Evolutionary conservation across 352 stramenopile genomes (phyloP), one percentile per base, ranked within the genome.

Genomic region (Elongisporangium undulatum): DNA sequence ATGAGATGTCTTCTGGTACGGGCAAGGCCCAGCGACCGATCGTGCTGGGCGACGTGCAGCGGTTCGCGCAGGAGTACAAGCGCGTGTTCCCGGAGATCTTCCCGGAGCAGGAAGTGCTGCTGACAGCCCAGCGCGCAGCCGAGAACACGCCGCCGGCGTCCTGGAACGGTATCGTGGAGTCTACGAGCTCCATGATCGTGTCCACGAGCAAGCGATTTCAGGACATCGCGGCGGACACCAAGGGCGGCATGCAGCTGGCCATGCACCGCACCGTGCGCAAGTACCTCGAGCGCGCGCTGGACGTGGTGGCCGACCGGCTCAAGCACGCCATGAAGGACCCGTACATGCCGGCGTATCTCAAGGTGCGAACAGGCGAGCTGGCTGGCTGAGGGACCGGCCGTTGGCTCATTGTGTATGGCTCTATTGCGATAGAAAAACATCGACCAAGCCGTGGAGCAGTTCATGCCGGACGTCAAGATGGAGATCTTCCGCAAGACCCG

Each of bases 381-480:
- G 34, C 34, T 45, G 34, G 10, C 29, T 9, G 29, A 39, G 10
- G 49, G 10, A 22, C n/a, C 22, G 16, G 21, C 50, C 13, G 41
- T 51, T 64, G 22, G n/a, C 54, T 58, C 21, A 23, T 2, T 24
- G 38, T 1, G 29, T 53, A 24, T 45, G 59, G 22, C 4, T 63
- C 9, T 4, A 58, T 17, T 66, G 26, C 16, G 71, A 1, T 49
- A 83, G 75, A 76, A 63, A 48, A 92, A 94, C 59, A 94, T 95
- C 59, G 87, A 96, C 55, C 67, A 88, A 34, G 81, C 80, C 21
- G 87, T 96, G 29, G 80, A 94, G 50, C 82, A 92, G 61, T 92
- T 96, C 59, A 91, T 96, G 71, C 85, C 85, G 3, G 87, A 96
- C 57, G 84, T 96, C 51, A 95, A 96, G 57, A 80, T 94, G 61